A percentile compares a stretch with the other conserved stretches of the same genome.
Conservation (phyloP, 2,329 filamentous ascomycete genomes). For the Dothidotthia symphoricarpi region DNA sequence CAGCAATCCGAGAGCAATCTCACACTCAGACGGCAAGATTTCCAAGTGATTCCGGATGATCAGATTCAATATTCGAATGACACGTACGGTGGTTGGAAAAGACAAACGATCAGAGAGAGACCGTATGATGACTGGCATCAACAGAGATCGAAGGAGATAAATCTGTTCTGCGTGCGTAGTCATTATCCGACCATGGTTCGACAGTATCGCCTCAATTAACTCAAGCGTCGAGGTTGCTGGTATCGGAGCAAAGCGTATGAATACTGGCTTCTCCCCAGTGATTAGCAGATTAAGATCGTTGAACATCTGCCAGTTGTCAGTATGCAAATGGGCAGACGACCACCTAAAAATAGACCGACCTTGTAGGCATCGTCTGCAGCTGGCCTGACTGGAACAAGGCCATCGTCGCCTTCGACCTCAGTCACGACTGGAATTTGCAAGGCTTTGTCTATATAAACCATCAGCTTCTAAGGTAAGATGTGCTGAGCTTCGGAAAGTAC, state of each 20-base stretch:
- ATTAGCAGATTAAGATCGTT: slow-evolving; percentile 86
- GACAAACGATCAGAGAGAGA: slow-evolving; percentile 73
- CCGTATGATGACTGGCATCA: slow-evolving; percentile 81
- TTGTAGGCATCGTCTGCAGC: slow-evolving; percentile 84
- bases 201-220: slow-evolving; percentile 84
- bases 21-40: slow-evolving; percentile 74
- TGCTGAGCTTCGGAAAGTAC: slow-evolving; percentile 42
- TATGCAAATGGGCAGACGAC: background rate
- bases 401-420: slow-evolving; percentile 66
- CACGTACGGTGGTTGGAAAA: slow-evolving; percentile 79
- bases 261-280: slow-evolving; percentile 78
- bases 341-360: slow-evolving; percentile 43
- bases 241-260: slow-evolving; percentile 74
- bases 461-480: slow-evolving; percentile 11
- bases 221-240: slow-evolving; percentile 84
- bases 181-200: slow-evolving; percentile 81
- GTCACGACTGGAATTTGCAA: slow-evolving; percentile 60
- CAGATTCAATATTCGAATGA: slow-evolving; percentile 79
- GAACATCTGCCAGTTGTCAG: slow-evolving; percentile 61
- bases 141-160: slow-evolving; percentile 69
- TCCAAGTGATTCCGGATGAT: slow-evolving; percentile 75
- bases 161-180: slow-evolving; percentile 75
- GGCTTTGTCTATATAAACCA: slow-evolving; percentile 26
- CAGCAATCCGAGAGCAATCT: slow-evolving; percentile 75
- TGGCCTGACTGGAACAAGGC: slow-evolving; percentile 64